Evolutionary conservation across 2,329 filamentous ascomycete species (phyloP), one percentile per base, ranked within the genome.

Genomic region (Endoconidiophora laricicola): DNA sequence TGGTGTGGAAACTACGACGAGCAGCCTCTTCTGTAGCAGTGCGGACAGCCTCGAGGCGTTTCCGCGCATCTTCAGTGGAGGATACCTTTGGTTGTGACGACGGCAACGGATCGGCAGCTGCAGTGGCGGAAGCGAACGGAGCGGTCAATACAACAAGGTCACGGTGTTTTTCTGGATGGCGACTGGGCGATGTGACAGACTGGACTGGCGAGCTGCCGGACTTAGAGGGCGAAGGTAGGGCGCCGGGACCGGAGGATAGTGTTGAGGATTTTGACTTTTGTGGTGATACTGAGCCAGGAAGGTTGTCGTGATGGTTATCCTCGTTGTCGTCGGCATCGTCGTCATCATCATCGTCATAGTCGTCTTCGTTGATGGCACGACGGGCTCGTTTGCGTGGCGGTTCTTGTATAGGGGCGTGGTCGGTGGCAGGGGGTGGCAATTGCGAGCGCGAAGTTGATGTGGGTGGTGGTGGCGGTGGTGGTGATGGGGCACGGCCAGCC

Each of bases 21-120:
- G 86, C 91, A 46, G 84, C 82, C 60, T 94, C 86, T 60, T 94
- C 90, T 44, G 85, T 88, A 26, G 84, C 86, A 62, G 82, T 88
- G 62, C 91, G 91, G 57, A 86, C 86, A 61, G 94, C 85, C 64
- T 96, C 88, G 55, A 96, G 67, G 64, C 88, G 86, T 66, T 94
- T 94, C 60, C 91, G 85, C 63, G 86, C 84, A 69, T 94, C 85
- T 61, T 94, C 87, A 6, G 81, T 79, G 22, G 79, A 76, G 62
- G 86, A 86, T 50, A 77, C 69, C 65, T 70, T 72, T 58, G 76
- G 61, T 56, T 70, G 70, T 36, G 66, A 65, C 6, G 52, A 38
- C 12, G 26, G 26, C 12, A 33, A 33, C 12, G 7, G 7, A 33
- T 33, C 26, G 26, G 43, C 46, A 46, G 70, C 60, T 57, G 76